phyloP scores from a whole-genome alignment of 495 filamentous ascomycete genomes.

The Parachaetomium inaequale region DNA sequence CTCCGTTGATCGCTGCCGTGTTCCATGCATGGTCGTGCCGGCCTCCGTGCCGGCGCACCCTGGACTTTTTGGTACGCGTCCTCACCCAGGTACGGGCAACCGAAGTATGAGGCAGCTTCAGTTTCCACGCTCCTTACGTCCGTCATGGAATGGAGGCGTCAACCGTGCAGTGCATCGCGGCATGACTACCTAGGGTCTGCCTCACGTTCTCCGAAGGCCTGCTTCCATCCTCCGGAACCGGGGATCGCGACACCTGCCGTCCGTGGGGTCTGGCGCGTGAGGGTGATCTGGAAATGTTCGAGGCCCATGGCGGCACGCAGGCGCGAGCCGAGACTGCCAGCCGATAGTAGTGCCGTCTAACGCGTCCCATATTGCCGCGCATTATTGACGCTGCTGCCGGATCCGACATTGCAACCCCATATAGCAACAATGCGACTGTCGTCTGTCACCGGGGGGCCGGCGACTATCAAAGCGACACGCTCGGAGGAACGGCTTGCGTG shows the following conservation, averaged over 20 bases:
- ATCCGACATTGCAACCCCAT: slow-evolving; percentile 19
- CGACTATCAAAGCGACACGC: slow-evolving; percentile 19
- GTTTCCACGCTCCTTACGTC: neutral
- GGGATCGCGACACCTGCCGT: neutral
- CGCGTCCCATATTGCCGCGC: slow-evolving; percentile 19
- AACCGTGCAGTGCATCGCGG: neutral
- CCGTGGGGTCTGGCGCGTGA: neutral
- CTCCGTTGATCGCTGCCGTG: no score
- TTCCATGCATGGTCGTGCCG: no score
- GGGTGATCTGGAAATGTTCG: slow-evolving; percentile 25
- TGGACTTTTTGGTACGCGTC: no score
- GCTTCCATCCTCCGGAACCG: neutral
- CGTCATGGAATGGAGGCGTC: neutral
- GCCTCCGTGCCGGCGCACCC: no score
- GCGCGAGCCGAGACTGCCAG: slow-evolving; percentile 26
- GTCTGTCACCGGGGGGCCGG: slow-evolving; percentile 11
- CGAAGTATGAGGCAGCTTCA: neutral
- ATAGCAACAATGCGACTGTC: slow-evolving; percentile 26
- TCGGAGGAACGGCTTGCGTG: slow-evolving; percentile 13
- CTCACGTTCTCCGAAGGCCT: neutral
- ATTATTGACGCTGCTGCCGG: slow-evolving; percentile 27
- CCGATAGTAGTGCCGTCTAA: slow-evolving; percentile 20
- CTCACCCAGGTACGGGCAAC: neutral
- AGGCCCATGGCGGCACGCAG: slow-evolving; percentile 13
- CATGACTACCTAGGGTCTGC: neutral